Evolutionary conservation across 1,284 basidiomycete genomes (phyloP), one percentile per base, ranked within the genome.

Genomic region (Sparassis latifolia): DNA sequence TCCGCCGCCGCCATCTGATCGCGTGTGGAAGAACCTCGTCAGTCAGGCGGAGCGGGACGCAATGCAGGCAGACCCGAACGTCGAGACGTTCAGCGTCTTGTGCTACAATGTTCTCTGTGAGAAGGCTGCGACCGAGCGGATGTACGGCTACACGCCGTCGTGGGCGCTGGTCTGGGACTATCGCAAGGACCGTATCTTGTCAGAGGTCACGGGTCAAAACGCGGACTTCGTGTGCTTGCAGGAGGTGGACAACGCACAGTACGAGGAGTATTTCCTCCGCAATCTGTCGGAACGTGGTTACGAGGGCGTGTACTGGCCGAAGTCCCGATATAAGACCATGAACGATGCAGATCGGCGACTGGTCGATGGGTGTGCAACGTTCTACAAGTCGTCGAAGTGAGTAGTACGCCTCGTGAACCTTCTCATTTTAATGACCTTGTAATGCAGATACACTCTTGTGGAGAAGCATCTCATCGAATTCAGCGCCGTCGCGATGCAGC

Each of bases 111-210:
- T 98, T 56, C 82, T 99, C 10, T 97, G 92, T 69, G 91, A 96
- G 63, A 83, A 84, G 64, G 90, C 84, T 63, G 97, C 97, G 12
- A 96, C 96, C 29, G 82, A 88, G 60, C 78, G 84, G 56, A 74
- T 97, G 69, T 99, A 99, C 69, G 94, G 93, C 7, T 99, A 99
- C 70, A 98, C 96, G 0, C 96, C 97, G 1, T 80, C 86, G 4
- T 98, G 96, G 95, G 97, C 97, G 0, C 75, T 99, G 37, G 78
- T 83, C 40, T 99, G 97, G 97, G 84, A 89, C 42, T 98, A 97
- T 67, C 83, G 97, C 54, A 95, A 93, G 69, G 89, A 93, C 56
- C 76, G 92, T 52, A 94, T 99, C 58, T 65, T 97, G 58, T 80
- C 86, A 48, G 95, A 99, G 71, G 76, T 98, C 45, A 78, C 88